Base-by-base conservation (phyloP, 768 basidiomycete species). In the Phanerodontia chrysosporium region DNA sequence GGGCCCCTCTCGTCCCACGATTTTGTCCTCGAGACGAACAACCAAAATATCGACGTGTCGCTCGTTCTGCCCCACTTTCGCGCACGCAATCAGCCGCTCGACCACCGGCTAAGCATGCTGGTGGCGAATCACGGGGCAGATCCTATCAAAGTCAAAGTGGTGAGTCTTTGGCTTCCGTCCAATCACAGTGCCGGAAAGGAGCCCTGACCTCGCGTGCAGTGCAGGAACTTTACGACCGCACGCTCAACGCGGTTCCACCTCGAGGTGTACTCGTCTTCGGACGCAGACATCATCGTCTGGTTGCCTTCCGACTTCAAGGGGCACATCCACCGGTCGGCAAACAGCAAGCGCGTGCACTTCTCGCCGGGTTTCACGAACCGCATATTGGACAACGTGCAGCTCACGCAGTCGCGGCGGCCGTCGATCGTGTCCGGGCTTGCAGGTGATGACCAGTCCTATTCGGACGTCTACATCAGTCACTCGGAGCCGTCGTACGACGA, bases 301-400 rank as follows among this genome's bases (percentile, higher is more conserved):
- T 76, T 92, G 21, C 90, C 90, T 14, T 90, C 88, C 35, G 89
- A 92, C 66, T 91, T 91, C 73, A 81, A 76, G 57, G 90, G 90
- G 24, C 80, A 75, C 36, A 87, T 92, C 39, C 80, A 78, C 64
- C 72, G 68, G 51, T 69, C 70, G 1, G 58, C 67, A 28, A 72
- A 78, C 14, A 80, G 81, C 49, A 80, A 75, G 60, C 67, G 68
- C 45, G 52, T 72, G 48, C 57, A 64, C 28, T 86, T 84, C 70
- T 92, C 89, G 22, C 78, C 87, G 9, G 89, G 88, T 44, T 91
- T 92, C 72, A 71, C 82, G 53, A 90, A 90, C 70, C 81, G 82
- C 60, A 84, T 92, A 57, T 55, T 72, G 61, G 68, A 60, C 32
- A 70, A 71, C 57, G 73, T 67, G 53, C 66, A 64, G 58, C 66